Evolutionary conservation across 805 yeast genomes (phyloP).

Genomic region (Isabelozyma pseudorhagii): DNA sequence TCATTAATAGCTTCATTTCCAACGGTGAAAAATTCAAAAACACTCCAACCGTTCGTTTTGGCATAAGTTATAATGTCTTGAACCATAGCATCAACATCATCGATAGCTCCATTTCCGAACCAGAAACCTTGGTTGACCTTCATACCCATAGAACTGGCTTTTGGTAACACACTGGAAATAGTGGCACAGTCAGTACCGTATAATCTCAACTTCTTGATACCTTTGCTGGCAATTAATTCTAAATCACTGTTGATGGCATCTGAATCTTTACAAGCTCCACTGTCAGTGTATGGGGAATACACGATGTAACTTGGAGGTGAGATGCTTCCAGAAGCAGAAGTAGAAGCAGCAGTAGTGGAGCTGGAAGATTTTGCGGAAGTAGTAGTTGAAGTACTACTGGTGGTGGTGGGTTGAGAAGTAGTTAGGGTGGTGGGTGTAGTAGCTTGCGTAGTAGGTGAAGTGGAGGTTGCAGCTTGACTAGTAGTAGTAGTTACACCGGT

Average conservation of each 20-base stretch:
- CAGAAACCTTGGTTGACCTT: conserved; percentile 85
- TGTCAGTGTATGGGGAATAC: conserved; percentile 75
- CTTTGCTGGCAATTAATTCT: conserved; percentile 51
- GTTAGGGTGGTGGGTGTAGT: conserved; percentile 10
- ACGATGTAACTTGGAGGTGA: conserved; percentile 58
- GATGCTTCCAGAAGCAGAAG: conserved; percentile 13
- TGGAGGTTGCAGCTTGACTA: conserved; percentile 15
- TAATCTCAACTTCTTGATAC: conserved; percentile 65
- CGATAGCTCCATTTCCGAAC: conserved; percentile 63
- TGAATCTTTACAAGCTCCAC: conserved; percentile 63
- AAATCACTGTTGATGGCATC: conserved; percentile 58
- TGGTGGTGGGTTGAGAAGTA: conserved; percentile 2
- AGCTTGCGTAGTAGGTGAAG: conserved; percentile 6
- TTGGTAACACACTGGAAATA: conserved; percentile 61
- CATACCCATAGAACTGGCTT: conserved; percentile 56
- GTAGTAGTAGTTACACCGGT: conserved; percentile 28
- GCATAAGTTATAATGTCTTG: conserved; percentile 48
- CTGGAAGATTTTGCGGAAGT: conserved; percentile 17
- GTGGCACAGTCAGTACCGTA: conserved; percentile 88
- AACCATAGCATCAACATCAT: conserved; percentile 64
- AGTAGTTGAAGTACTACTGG: conserved; percentile 12
- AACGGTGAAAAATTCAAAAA: conserved; percentile 73
- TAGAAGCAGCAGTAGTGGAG: conserved; percentile 17
- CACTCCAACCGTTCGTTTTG: conserved; percentile 57
- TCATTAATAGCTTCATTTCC: conserved; percentile 85